Evolutionary conservation across 371 early-diverging fungal genomes (phyloP).

Genomic region (Mucor piriformis): DNA sequence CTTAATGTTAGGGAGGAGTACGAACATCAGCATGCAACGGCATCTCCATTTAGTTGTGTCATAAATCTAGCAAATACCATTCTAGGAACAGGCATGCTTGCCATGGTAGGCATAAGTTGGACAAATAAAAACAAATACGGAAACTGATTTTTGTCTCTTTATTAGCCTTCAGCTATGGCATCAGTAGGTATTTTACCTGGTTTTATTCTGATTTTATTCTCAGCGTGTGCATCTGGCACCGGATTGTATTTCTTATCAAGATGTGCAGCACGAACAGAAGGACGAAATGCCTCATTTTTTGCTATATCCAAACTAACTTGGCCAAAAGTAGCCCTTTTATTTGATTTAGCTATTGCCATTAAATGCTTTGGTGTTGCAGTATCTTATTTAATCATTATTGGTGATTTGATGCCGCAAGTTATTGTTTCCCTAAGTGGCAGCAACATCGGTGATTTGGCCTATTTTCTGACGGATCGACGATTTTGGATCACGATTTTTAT

Average conservation of each 20-base stretch:
- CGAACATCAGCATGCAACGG: conserved; percentile 33
- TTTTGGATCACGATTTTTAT: conserved; percentile 91
- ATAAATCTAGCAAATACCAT: conserved; percentile 94
- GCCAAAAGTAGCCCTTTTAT: conserved; percentile 87
- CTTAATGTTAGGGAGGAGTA: conserved; percentile 18
- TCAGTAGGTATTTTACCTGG: conserved; percentile 85
- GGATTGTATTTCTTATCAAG: conserved; percentile 86
- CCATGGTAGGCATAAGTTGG: conserved; percentile 72
- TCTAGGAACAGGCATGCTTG: conserved; percentile 94
- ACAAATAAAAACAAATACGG: background rate
- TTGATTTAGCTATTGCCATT: conserved; percentile 97
- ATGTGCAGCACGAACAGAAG: conserved; percentile 72
- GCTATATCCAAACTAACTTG: conserved; percentile 89
- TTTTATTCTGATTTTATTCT: conserved; percentile 74
- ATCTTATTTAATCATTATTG: conserved; percentile 97
- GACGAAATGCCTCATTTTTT: conserved; percentile 88
- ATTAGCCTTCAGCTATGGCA: conserved; percentile 82
- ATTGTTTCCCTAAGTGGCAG: conserved; percentile 11
- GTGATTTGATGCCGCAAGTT: conserved; percentile 86
- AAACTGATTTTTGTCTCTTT: background rate
- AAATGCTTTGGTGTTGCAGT: conserved; percentile 99
- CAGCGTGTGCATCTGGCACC: conserved; percentile 74
- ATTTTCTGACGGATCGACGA: conserved; percentile 57
- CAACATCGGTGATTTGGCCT: conserved; percentile 1
- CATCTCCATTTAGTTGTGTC: conserved; percentile 39